Evolutionary conservation across 2,329 filamentous ascomycete genomes (phyloP), one percentile per base, ranked within the genome.

Genomic region (Graphilbum fragrans): DNA sequence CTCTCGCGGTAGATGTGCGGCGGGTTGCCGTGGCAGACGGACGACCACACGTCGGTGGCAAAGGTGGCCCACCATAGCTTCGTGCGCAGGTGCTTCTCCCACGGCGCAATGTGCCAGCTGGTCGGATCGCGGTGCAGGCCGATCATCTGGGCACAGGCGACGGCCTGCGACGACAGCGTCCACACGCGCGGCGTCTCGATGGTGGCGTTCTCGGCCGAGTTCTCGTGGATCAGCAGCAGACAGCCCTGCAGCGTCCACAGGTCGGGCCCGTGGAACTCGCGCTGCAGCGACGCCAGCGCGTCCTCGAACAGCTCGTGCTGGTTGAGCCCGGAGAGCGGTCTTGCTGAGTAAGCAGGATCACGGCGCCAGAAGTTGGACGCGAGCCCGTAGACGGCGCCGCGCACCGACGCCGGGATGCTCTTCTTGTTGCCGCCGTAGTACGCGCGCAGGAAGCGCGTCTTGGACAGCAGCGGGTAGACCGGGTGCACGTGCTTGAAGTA

Each of bases 61-160:
- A 60, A 65, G 0, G 58, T 57, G 1, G 60, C 62, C 65, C 65
- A 69, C 65, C 65, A 69, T 4, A 69, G 48, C 48, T 64, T 66
- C 45, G 54, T 62, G 7, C 64, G 56, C 19, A 67, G 34, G 21
- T 52, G 57, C 52, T 65, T 65, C 48, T 69, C 66, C 54, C 63
- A 64, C 0, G 48, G 39, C 1, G 60, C 55, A 31, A 69, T 55
- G 32, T 58, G 61, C 66, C 66, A 70, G 8, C 51, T 43, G 3
- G 51, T 49, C 0, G 64, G 58, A 17, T 69, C 64, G 37, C 60
- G 62, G 32, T 69, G 66, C 4, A 69, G 56, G 5, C 65, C 66
- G 14, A 66, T 58, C 49, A 65, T 65, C 41, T 68, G 66, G 0
- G 65, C 65, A 41, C 58, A 62, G 1, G 65, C 60, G 0, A 61